A percentile compares a stretch with the other conserved stretches of the same genome.
Evolutionary conservation across 2,329 filamentous ascomycete genomes (phyloP).

Genomic region (Diatrype stigma): DNA sequence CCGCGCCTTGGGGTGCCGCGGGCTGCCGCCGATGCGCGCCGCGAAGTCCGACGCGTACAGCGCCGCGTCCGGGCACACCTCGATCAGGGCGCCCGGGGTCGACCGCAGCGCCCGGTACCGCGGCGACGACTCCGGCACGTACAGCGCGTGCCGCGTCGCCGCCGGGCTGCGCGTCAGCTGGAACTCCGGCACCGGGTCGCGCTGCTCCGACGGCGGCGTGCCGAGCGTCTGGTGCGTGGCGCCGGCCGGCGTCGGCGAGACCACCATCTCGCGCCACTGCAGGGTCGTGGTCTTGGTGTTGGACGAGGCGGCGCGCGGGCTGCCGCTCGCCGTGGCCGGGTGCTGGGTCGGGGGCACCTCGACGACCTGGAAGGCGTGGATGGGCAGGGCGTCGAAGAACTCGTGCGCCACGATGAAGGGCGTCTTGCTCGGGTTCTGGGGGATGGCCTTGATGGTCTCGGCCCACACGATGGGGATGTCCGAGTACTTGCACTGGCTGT

Average conservation of each 20-base stretch:
- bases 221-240: slow-evolving; percentile 50
- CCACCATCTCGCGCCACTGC: slow-evolving; percentile 81
- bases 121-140: slow-evolving; percentile 76
- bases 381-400: slow-evolving; percentile 96
- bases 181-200: slow-evolving; percentile 71
- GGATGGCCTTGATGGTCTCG: slow-evolving; percentile 81
- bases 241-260: slow-evolving; percentile 60
- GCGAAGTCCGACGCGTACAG: slow-evolving; percentile 81
- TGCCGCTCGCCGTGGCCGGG: slow-evolving; percentile 39
- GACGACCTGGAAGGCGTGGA: slow-evolving; percentile 87
- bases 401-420: slow-evolving; percentile 97
- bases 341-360: slow-evolving; percentile 39
- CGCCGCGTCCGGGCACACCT: slow-evolving; percentile 84
- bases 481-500: slow-evolving; percentile 72
- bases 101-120: slow-evolving; percentile 74
- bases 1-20: slow-evolving; percentile 47
- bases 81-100: slow-evolving; percentile 67
- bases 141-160: slow-evolving; percentile 76
- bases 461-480: slow-evolving; percentile 80
- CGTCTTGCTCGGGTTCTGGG: slow-evolving; percentile 63
- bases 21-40: slow-evolving; percentile 70
- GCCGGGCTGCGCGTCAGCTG: slow-evolving; percentile 73
- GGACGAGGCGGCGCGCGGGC: slow-evolving; percentile 42
- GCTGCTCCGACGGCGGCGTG: slow-evolving; percentile 48
- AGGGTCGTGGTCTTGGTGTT: slow-evolving; percentile 31